A percentile compares a stretch with the other conserved stretches of the same genome.
phyloP scores from a whole-genome alignment of 495 filamentous ascomycete genomes.

The Trichoderma parareesei region DNA sequence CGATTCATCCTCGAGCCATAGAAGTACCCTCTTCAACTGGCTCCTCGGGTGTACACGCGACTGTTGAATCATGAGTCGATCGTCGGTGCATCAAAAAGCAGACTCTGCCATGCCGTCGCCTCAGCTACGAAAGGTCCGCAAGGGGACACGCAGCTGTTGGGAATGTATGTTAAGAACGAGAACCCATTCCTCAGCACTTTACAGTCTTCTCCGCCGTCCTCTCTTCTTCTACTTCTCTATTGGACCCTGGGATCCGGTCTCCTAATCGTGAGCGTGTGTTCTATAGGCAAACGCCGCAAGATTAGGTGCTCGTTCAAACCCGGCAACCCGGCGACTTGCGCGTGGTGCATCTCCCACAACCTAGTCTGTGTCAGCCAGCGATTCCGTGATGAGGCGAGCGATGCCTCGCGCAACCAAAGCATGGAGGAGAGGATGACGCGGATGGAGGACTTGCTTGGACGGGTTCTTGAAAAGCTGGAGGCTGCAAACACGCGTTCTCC shows the following conservation, averaged over 20 bases:
- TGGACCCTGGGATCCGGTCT: background rate
- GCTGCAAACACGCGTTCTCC: background rate
- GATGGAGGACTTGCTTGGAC: background rate
- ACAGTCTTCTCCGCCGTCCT: background rate
- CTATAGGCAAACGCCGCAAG: constrained; percentile 1
- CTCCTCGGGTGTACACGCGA: too few relatives aligned
- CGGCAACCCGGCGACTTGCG: background rate
- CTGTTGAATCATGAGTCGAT: background rate
- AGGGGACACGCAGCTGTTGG: constrained; percentile 1
- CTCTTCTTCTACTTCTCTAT: background rate
- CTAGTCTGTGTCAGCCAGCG: background rate
- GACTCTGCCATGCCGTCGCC: background rate
- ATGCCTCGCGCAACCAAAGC: background rate
- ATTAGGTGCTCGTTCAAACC: background rate
- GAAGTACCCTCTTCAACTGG: background rate
- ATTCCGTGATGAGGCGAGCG: background rate
- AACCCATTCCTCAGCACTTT: too few relatives aligned
- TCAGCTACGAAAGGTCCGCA: background rate
- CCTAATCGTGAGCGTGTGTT: background rate
- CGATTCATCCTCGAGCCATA: background rate
- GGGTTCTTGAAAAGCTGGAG: background rate
- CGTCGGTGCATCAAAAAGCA: background rate
- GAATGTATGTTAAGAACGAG: background rate
- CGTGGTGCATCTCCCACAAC: background rate
- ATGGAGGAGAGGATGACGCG: background rate